Conservation (phyloP, 73 alveolate species). For the Stentor roeselii region DNA sequence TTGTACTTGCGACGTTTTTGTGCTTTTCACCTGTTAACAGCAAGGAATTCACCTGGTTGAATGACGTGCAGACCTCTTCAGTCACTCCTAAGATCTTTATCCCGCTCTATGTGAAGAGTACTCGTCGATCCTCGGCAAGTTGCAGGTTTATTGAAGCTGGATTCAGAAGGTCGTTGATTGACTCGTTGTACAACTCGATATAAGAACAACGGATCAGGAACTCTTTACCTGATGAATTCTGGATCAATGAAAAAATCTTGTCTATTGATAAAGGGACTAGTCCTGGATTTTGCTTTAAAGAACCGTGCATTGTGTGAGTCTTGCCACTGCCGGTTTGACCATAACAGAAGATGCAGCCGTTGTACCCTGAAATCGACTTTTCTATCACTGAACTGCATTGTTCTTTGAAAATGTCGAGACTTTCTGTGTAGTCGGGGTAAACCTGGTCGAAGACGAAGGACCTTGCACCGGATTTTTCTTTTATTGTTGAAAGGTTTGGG, state of each 20-base stretch:
- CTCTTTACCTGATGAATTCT: slow-evolving; percentile 19
- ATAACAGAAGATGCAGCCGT: background rate
- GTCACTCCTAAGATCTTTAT: too few relatives aligned
- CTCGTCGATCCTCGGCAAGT: too few relatives aligned
- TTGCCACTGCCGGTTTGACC: slow-evolving; percentile 44
- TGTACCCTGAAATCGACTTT: too few relatives aligned
- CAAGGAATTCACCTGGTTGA: slow-evolving; percentile 32
- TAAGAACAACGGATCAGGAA: slow-evolving; percentile 57
- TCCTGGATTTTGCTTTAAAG: slow-evolving; percentile 39
- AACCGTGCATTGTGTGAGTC: slow-evolving; percentile 35
- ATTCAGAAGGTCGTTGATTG: slow-evolving; percentile 72
- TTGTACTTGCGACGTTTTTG: slow-evolving; percentile 52
- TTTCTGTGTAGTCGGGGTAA: too few relatives aligned
- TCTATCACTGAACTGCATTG: too few relatives aligned
- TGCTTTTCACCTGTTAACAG: slow-evolving; percentile 42
- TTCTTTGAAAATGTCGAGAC: too few relatives aligned
- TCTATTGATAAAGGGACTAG: slow-evolving; percentile 36
- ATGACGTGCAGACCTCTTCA: slow-evolving; percentile 33
- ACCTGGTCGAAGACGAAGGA: too few relatives aligned
- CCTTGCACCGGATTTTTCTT: too few relatives aligned
- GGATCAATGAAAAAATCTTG: too few relatives aligned
- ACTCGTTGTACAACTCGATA: slow-evolving; percentile 79
- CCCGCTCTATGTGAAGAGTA: too few relatives aligned
- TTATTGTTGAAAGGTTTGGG: too few relatives aligned
- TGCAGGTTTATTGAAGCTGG: background rate